Conservation (phyloP, 768 basidiomycete species). For the Suillus fuscotomentosus region DNA sequence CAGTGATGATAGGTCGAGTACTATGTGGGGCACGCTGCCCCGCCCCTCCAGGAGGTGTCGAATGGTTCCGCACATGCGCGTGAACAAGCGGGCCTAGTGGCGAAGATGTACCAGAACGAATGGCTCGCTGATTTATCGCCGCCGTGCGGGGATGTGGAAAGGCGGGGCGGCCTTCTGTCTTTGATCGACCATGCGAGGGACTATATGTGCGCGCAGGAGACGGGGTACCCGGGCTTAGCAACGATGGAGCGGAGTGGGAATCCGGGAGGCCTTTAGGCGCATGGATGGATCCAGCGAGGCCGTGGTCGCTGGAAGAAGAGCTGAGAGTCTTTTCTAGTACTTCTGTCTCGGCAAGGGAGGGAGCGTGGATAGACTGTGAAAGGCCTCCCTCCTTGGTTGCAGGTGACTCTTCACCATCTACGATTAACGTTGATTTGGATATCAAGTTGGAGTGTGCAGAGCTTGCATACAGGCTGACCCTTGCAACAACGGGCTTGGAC, state of each 20-base stretch:
- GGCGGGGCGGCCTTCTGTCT: constrained; percentile 50
- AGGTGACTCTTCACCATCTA: constrained; percentile 14
- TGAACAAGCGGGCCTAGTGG: constrained; percentile 38
- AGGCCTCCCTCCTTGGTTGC: constrained; percentile 20
- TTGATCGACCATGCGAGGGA: constrained; percentile 51
- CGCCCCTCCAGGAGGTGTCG: constrained; percentile 51
- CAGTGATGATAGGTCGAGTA: constrained; percentile 68
- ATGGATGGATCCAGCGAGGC: constrained; percentile 55
- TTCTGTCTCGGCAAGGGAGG: constrained; percentile 15
- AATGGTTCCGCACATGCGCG: constrained; percentile 57
- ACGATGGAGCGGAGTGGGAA: constrained; percentile 33
- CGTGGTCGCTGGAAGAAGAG: constrained; percentile 28
- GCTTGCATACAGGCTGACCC: constrained; percentile 15
- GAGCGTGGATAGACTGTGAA: constrained; percentile 27
- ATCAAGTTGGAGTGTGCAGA: constrained; percentile 15
- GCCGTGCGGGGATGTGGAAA: constrained; percentile 28
- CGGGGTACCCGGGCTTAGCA: constrained; percentile 27
- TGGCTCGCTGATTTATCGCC: constrained; percentile 28
- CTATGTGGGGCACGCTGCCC: constrained; percentile 43
- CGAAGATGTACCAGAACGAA: constrained; percentile 45
- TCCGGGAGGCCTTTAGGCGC: constrained; percentile 45
- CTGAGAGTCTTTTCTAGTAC: constrained; percentile 17
- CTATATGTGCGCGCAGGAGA: constrained; percentile 29
- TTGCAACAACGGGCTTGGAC: constrained; percentile 40
- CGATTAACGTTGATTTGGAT: constrained; percentile 7